Conservation (phyloP, 2,329 filamentous ascomycete species). For the Alternaria solani region DNA sequence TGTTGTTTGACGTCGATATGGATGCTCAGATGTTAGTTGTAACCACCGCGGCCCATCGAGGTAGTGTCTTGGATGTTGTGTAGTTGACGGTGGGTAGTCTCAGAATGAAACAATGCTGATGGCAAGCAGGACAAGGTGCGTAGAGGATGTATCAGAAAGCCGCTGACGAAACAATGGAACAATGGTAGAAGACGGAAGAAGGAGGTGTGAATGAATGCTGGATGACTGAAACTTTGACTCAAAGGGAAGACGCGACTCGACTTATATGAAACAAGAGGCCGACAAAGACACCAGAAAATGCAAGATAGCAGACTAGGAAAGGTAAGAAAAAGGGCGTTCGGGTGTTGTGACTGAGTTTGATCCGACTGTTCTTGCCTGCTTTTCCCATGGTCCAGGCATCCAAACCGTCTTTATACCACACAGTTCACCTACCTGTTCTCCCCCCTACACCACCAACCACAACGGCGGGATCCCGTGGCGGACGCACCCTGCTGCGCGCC, state of each 20-base stretch:
- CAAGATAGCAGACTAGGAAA: conserved; percentile 20
- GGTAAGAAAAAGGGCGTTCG: conserved; percentile 14
- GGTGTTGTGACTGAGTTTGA: conserved; percentile 21
- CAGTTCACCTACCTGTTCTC: conserved; percentile 13
- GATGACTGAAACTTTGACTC: conserved; percentile 26
- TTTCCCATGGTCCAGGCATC: conserved; percentile 24
- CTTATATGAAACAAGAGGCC: conserved; percentile 28
- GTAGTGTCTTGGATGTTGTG: conserved; percentile 9
- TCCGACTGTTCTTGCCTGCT: conserved; percentile 20
- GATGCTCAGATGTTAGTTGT: conserved; percentile 47
- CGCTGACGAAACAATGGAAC: conserved; percentile 11
- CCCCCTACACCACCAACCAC: conserved; percentile 23
- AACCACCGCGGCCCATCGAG: conserved; percentile 51
- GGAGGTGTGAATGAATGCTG: conserved; percentile 17
- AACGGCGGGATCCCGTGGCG: conserved; percentile 21
- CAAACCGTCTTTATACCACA: conserved; percentile 46
- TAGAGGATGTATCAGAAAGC: not conserved
- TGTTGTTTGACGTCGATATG: conserved; percentile 11
- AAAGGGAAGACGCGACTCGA: conserved; percentile 15
- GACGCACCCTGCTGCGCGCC: conserved; percentile 22
- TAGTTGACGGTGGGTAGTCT: conserved; percentile 9
- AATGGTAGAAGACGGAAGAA: conserved; percentile 20
- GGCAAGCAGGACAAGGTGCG: conserved; percentile 3
- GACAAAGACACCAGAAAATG: conserved; percentile 16
- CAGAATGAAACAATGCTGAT: conserved; percentile 11